These are phyloP conservation scores for Hypoxylon sp. DNA, from an alignment of 2,329 filamentous ascomycete genomes.

Conservation along the genomic window DNA sequence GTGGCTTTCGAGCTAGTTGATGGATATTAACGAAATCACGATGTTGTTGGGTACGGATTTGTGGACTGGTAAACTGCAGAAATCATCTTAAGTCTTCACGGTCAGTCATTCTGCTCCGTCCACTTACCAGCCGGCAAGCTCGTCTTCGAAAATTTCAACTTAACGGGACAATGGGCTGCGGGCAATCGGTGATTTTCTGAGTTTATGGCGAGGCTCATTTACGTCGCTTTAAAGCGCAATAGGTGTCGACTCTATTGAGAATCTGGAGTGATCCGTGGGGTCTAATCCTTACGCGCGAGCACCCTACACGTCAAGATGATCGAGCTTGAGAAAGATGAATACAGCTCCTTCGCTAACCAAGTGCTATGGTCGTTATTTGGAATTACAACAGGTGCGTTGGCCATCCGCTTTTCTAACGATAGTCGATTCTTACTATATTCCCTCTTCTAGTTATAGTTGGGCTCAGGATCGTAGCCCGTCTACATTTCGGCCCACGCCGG, in stretches of 20 bases:
- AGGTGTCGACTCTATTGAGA: constrained; percentile 18
- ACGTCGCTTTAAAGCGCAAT: constrained; percentile 9
- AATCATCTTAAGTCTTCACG: constrained; percentile 22
- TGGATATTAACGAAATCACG: constrained; percentile 20
- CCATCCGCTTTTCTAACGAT: not conserved
- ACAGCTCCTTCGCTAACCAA: constrained; percentile 35
- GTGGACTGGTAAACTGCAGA: constrained; percentile 25
- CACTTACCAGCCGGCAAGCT: constrained; percentile 18
- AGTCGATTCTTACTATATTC: constrained; percentile 14
- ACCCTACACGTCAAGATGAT: constrained; percentile 33
- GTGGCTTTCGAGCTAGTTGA: constrained; percentile 12
- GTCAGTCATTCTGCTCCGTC: constrained; percentile 8
- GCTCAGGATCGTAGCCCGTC: constrained; percentile 50
- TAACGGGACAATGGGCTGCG: constrained; percentile 8
- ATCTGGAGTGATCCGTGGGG: not conserved
- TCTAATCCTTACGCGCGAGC: constrained; percentile 8
- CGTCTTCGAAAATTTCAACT: constrained; percentile 1
- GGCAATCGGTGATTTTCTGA: not conserved
- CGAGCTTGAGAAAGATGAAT: constrained; percentile 37
- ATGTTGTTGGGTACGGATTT: constrained; percentile 15
- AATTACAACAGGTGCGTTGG: constrained; percentile 41
- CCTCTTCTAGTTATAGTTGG: constrained; percentile 48
- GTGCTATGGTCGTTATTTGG: constrained; percentile 46
- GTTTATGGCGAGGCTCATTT: constrained; percentile 15
- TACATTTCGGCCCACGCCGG: constrained; percentile 36